Base-by-base conservation (phyloP, 2,329 filamentous ascomycete species). In the Scytalidium lignicola region DNA sequence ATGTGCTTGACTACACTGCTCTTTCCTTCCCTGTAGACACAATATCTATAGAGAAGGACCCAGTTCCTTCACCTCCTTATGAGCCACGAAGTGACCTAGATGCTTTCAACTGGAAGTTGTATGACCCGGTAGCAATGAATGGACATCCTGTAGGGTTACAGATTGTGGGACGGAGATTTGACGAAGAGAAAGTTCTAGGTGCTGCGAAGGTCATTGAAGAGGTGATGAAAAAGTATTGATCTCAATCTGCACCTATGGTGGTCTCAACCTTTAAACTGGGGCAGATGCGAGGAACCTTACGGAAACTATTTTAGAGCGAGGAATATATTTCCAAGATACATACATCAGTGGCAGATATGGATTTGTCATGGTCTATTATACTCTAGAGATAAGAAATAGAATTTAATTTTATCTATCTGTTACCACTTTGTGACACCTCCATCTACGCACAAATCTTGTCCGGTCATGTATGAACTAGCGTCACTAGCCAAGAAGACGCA, bases 381-480 rank as follows among this genome's bases (percentile, higher is more conserved):
- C 41, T 12, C 19, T 21, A 23, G 41, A 43, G 18, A 21, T 18
- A 18, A 5, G 18, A 20, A 21, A 13, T 43, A 5, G 5, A 17
- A 37, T 37, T 37, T 13, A 32, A 26, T 45, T 45, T 13, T 32
- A 32, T 32, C 9, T 13, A 45, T 37, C 8, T n/a, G 40, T 47
- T 48, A 51, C 49, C 49, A 51, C 29, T 58, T 58, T 10, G 57
- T 57, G 10, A 58, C 57, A 15, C 57, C 55, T 21, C 57, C 55
- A 49, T 59, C 57, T 28, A 59, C 46, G 51, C 55, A 54, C 10
- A 59, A 29, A 43, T 59, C 57, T 22, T 59, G 54, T 1, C 80
- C 80, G 1, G 78, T 82, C 47, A 84, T 72, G 61, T 83, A 83
- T 42, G 73, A 78, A 50, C 75, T 79, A 60, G 83, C 83, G 2